A percentile compares a stretch with the other conserved stretches of the same genome.
Conservation (phyloP, 202 grass and related monocot species). For the Panicum hallii region DNA sequence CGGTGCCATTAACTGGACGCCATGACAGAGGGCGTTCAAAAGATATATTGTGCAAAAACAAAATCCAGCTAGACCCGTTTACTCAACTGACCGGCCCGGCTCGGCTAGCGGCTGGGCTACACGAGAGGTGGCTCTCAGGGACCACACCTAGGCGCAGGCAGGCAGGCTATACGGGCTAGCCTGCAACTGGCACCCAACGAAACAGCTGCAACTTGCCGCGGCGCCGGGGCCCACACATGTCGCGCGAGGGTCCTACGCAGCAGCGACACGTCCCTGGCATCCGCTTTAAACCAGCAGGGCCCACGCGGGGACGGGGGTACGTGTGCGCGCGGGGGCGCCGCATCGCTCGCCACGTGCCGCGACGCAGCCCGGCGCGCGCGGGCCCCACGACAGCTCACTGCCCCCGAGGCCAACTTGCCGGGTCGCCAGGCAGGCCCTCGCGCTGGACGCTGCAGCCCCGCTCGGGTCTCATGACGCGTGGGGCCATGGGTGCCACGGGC, state of each 20-base stretch:
- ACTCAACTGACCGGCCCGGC: not conserved
- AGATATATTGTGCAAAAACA: no score
- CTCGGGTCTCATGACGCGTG: accelerated
- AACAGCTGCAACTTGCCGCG: conserved; percentile 43
- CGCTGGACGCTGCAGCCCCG: not conserved
- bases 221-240: not conserved
- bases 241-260: not conserved
- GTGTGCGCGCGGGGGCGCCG: conserved; percentile 46
- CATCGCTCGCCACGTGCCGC: conserved; percentile 61
- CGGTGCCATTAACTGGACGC: not conserved
- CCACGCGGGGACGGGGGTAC: not conserved
- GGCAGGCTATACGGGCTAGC: not conserved
- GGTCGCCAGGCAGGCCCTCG: not conserved
- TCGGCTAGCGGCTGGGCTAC: not conserved
- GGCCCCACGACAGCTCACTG: conserved; percentile 52
- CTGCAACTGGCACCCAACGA: conserved; percentile 48
- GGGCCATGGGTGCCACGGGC: accelerated
- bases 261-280: conserved; percentile 30
- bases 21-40: not conserved
- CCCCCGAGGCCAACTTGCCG: conserved; percentile 44
- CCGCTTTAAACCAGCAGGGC: conserved; percentile 25
- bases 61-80: not conserved
- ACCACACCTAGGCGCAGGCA: conserved; percentile 36
- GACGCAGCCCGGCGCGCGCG: not conserved
- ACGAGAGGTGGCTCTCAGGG: not conserved